Evolutionary conservation across 2,329 filamentous ascomycete species (phyloP).

Genomic region (Fusarium guadeloupense): DNA sequence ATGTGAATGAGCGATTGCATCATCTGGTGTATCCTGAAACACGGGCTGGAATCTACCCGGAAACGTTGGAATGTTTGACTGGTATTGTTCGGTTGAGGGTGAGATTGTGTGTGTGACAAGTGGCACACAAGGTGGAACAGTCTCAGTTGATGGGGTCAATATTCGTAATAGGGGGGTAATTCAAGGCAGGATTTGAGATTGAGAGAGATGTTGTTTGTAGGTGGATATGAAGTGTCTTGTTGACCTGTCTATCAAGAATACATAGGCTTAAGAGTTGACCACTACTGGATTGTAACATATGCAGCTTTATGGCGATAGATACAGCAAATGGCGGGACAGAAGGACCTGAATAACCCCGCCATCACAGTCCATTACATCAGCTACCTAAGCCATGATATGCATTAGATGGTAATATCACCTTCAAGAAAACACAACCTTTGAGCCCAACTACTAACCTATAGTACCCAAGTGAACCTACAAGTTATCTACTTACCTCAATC

Average conservation of each 20-base stretch:
- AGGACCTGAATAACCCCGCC: constrained; percentile 13
- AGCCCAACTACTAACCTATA: neutral
- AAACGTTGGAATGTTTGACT: constrained; percentile 13
- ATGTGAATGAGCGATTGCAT: neutral
- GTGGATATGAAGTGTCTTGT: too few species aligned
- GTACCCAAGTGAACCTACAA: neutral
- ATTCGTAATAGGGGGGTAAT: neutral
- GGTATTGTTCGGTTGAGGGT: constrained; percentile 2
- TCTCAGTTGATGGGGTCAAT: neutral
- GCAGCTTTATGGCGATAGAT: neutral
- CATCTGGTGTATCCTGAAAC: constrained; percentile 8
- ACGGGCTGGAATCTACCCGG: constrained; percentile 1
- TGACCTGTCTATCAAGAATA: neutral
- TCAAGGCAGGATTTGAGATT: neutral
- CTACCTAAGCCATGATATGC: constrained; percentile 10
- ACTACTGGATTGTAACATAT: neutral
- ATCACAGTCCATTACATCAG: constrained; percentile 35
- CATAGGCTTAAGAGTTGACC: neutral
- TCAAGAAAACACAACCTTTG: neutral
- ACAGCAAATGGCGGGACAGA: constrained; percentile 14
- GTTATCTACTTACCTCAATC: neutral
- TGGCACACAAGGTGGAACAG: neutral
- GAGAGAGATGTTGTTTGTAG: neutral
- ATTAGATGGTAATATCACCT: neutral
- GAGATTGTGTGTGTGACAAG: neutral